Base-by-base conservation (phyloP, 2,329 filamentous ascomycete species). In the Acarospora socialis region DNA sequence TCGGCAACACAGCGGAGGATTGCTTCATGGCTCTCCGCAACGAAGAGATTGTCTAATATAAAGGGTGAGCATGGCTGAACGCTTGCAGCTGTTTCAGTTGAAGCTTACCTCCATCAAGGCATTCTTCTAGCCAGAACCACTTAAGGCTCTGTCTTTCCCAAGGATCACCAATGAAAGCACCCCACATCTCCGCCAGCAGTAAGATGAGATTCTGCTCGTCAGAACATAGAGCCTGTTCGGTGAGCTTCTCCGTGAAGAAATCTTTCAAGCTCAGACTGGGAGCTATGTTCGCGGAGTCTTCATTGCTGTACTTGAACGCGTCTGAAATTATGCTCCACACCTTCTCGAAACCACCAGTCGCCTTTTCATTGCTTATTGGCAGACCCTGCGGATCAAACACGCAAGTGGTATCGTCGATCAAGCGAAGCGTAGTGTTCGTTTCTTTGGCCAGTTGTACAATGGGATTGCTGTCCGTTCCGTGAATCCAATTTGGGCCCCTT, bases 401-500 rank as follows among this genome's bases (percentile, higher is more conserved):
- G 2, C 55, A 46, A 37, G 63, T 60, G 5, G 54, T 50, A n/a
- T 68, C 66, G 35, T 69, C 64, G 51, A 65, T 68, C 26, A 58
- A 60, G 45, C 66, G 58, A 2, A 65, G 54, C 6, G 52, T 41
- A 0, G 68, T 72, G 7, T 56, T 50, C 2, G 69, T 71, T 34
- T 59, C 48, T 36, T 60, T 55, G 9, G 69, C 70, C n/a, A 77
- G 56, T 8, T 63, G 53, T 29, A 65, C 53, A 14, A 77, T 72
- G 0, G 72, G 71, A 42, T 43, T n/a, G n/a, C n/a, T n/a, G 2
- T 66, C 55, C 1, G 66, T 68, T 10, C 71, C 72, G 47, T 77
- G 72, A 30, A 76, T 74, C 71, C 71, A 76, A 40, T 75, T 76
- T 1, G 72, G 67, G 2, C 71, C 71, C 8, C 68, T 73, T n/a